Evolutionary conservation across 192 early-diverging fungal species (phyloP).

Genomic region (Linderina pennispora): DNA sequence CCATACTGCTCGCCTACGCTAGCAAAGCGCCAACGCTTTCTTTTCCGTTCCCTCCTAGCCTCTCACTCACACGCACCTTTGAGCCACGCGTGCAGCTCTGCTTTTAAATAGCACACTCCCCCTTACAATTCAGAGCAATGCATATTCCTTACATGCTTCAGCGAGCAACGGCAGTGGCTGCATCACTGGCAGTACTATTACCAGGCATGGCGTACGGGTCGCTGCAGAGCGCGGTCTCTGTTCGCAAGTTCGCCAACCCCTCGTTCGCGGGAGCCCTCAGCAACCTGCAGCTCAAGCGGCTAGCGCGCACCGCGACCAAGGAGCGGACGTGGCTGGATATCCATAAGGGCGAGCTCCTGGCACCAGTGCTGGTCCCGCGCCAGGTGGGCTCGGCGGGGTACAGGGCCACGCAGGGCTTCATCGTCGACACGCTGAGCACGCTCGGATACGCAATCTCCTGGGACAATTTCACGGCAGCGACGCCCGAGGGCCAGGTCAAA

Average conservation of each 20-base stretch:
- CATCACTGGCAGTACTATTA: conserved; percentile 3
- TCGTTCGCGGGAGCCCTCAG: conserved; percentile 22
- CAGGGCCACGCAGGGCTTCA: conserved; percentile 59
- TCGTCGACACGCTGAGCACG: conserved; percentile 56
- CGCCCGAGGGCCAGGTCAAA: conserved; percentile 66
- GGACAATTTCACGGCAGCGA: conserved; percentile 69
- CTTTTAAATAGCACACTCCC: neutral
- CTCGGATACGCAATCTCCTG: conserved; percentile 75
- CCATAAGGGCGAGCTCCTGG: conserved; percentile 51
- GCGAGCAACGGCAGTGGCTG: conserved; percentile 3
- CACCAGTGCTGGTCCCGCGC: conserved; percentile 72
- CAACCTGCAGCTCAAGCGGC: conserved; percentile 19
- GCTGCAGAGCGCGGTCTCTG: conserved; percentile 7
- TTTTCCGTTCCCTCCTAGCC: too few species aligned
- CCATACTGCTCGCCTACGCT: too few species aligned
- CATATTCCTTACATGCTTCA: neutral
- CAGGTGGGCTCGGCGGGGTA: conserved; percentile 73
- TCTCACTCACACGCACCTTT: too few species aligned
- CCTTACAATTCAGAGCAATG: neutral
- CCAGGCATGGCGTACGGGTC: neutral
- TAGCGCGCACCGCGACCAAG: conserved; percentile 8
- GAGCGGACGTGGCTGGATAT: conserved; percentile 33
- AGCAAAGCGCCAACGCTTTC: too few species aligned
- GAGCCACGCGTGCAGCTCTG: neutral
- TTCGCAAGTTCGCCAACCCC: conserved; percentile 25